Conservation (phyloP, 768 basidiomycete genomes). For the Cyclocybe aegerita region DNA sequence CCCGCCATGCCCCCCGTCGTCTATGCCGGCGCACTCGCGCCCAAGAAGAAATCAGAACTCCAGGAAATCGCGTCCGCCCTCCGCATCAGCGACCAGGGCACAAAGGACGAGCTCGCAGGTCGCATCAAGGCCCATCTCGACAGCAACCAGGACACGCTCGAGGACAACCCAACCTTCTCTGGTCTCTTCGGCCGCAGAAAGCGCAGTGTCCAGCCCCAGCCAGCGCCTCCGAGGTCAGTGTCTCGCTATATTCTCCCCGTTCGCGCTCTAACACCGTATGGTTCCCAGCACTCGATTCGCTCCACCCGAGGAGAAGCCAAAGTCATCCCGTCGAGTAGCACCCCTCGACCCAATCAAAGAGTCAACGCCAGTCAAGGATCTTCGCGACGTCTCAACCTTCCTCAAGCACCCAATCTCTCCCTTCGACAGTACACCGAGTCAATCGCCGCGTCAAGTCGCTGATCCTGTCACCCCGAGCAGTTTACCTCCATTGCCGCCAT, state of each 20-base stretch:
- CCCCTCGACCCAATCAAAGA: constrained; percentile 43
- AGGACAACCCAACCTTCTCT: constrained; percentile 55
- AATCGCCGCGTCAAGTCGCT: constrained; percentile 20
- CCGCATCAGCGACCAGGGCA: constrained; percentile 51
- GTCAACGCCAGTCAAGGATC: constrained; percentile 48
- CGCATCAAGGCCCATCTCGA: constrained; percentile 67
- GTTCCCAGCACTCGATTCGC: constrained; percentile 15
- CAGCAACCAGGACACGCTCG: constrained; percentile 47
- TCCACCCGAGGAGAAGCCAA: constrained; percentile 20
- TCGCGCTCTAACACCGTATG: constrained; percentile 3
- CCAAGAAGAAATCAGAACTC: constrained; percentile 72
- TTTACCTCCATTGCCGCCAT: constrained; percentile 37
- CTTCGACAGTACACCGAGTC: constrained; percentile 21
- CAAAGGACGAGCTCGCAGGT: constrained; percentile 60
- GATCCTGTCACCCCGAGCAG: constrained; percentile 34
- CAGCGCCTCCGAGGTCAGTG: constrained; percentile 12
- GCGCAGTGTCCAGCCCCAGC: constrained; percentile 40
- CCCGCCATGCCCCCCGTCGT: constrained; percentile 42
- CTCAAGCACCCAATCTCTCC: constrained; percentile 48
- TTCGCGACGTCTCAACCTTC: constrained; percentile 50
- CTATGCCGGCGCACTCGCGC: constrained; percentile 52
- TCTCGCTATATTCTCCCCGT: neutral
- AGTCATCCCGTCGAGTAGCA: constrained; percentile 25
- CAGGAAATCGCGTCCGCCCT: constrained; percentile 60
- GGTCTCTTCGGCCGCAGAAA: constrained; percentile 52